Conservation (phyloP, 2,329 filamentous ascomycete species). For the Ophiostoma quercus region DNA sequence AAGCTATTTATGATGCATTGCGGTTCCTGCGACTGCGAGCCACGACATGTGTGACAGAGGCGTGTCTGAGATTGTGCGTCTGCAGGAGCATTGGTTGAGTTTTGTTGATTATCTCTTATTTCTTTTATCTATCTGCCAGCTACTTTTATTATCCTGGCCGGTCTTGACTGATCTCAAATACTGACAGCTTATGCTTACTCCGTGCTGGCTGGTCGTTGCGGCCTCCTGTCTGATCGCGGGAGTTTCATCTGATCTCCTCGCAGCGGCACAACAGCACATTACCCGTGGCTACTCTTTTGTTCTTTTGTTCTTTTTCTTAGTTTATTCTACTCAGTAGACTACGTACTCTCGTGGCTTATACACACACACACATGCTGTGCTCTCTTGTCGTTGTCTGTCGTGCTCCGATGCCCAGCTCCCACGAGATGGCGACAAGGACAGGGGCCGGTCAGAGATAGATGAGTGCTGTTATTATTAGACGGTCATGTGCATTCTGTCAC, state of each 20-base stretch:
- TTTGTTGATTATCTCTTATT: too few relatives aligned
- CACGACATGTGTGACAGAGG: slow-evolving; percentile 4
- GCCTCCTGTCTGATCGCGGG: slow-evolving; percentile 3
- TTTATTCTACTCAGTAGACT: neutral
- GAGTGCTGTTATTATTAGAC: neutral
- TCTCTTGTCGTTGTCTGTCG: slow-evolving; percentile 3
- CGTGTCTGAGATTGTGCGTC: neutral
- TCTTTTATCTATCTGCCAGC: neutral
- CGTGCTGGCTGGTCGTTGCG: neutral
- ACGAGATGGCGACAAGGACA: neutral
- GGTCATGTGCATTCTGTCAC: neutral
- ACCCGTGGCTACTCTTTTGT: neutral
- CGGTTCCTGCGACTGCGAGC: slow-evolving; percentile 7
- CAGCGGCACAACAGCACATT: neutral
- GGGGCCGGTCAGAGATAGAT: neutral
- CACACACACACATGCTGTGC: neutral
- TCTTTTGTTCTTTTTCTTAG: neutral
- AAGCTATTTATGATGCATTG: neutral
- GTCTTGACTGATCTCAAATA: neutral
- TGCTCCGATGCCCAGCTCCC: neutral
- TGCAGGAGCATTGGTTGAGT: neutral
- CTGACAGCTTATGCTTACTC: neutral
- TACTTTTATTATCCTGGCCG: neutral
- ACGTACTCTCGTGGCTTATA: neutral
- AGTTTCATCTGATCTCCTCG: slow-evolving; percentile 8